Evolutionary conservation across 352 stramenopile species (phyloP).

Genomic region (Globisporangium alternatum): DNA sequence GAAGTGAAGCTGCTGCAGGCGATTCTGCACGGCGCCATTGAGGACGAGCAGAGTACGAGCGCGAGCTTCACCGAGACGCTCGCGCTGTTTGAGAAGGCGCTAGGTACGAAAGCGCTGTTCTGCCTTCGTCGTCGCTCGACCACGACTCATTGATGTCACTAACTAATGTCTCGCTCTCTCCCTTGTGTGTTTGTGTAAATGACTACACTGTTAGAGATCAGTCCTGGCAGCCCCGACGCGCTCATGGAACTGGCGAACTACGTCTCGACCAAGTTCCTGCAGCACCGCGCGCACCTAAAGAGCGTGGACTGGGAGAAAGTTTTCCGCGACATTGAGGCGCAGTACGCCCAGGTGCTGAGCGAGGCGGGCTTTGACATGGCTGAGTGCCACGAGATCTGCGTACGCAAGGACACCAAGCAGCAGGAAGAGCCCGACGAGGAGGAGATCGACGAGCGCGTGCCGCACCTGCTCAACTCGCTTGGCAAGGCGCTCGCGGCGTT

Average conservation of each 20-base stretch:
- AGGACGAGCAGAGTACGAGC: conserved; percentile 23
- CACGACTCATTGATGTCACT: neutral
- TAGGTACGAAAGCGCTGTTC: conserved; percentile 22
- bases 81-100: conserved; percentile 52
- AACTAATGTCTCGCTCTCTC: neutral
- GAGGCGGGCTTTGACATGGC: conserved; percentile 48
- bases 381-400: conserved; percentile 66
- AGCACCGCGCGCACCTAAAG: conserved; percentile 5
- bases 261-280: conserved; percentile 41
- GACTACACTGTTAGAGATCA: conserved; percentile 30
- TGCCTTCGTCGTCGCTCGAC: neutral
- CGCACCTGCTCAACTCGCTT: conserved; percentile 62
- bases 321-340: conserved; percentile 39
- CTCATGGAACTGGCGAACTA: conserved; percentile 79
- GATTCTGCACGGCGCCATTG: conserved; percentile 47
- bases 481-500: conserved; percentile 55
- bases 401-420: conserved; percentile 55
- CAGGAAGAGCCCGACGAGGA: conserved; percentile 60
- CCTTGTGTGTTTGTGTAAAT: neutral
- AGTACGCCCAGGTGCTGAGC: conserved; percentile 36
- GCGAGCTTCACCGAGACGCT: conserved; percentile 46
- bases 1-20: conserved; percentile 65
- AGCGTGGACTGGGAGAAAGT: conserved; percentile 35
- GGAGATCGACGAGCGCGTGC: conserved; percentile 58
- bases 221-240: conserved; percentile 51